Percentiles rank a stretch among this genome's conserved stretches.
phyloP scores from a whole-genome alignment of 805 yeast species.

The Maudiozyma barnettii region DNA sequence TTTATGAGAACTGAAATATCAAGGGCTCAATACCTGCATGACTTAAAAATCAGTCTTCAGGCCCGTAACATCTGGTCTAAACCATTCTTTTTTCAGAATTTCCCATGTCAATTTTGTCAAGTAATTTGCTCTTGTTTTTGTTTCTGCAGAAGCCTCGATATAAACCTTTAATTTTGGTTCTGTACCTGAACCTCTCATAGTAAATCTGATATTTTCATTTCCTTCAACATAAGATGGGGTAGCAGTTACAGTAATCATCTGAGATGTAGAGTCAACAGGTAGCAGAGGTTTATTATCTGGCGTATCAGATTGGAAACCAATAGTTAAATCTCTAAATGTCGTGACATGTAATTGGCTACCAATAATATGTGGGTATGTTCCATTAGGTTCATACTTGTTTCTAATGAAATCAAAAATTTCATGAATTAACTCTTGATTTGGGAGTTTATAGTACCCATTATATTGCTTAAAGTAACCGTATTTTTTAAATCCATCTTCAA shows the following conservation, averaged over 20 bases:
- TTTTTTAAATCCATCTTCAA: constrained; percentile 48
- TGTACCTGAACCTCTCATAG: constrained; percentile 92
- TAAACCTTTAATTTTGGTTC: constrained; percentile 92
- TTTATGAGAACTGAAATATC: too few relatives aligned
- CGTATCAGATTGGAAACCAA: constrained; percentile 70
- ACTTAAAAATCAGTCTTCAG: constrained; percentile 17
- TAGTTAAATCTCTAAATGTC: constrained; percentile 76
- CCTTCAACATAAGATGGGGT: constrained; percentile 14
- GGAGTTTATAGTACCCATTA: constrained; percentile 75
- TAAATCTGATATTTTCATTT: constrained; percentile 49
- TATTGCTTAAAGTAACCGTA: constrained; percentile 79
- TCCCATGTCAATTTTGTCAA: constrained; percentile 65
- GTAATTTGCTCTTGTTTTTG: constrained; percentile 37
- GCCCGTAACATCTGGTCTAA: constrained; percentile 48
- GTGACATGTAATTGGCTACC: constrained; percentile 47
- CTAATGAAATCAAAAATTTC: constrained; percentile 50
- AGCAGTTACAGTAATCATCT: constrained; percentile 73
- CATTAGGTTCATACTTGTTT: constrained; percentile 16
- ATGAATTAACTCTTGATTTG: constrained; percentile 42
- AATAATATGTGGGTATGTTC: constrained; percentile 36
- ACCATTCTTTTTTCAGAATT: constrained; percentile 51
- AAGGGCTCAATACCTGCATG: too few relatives aligned
- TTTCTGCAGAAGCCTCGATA: constrained; percentile 59
- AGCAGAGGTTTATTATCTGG: constrained; percentile 46
- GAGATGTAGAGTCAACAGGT: constrained; percentile 64